phyloP scores from a whole-genome alignment of 2,329 filamentous ascomycete species.

The Ceratocystis lukuohia region DNA sequence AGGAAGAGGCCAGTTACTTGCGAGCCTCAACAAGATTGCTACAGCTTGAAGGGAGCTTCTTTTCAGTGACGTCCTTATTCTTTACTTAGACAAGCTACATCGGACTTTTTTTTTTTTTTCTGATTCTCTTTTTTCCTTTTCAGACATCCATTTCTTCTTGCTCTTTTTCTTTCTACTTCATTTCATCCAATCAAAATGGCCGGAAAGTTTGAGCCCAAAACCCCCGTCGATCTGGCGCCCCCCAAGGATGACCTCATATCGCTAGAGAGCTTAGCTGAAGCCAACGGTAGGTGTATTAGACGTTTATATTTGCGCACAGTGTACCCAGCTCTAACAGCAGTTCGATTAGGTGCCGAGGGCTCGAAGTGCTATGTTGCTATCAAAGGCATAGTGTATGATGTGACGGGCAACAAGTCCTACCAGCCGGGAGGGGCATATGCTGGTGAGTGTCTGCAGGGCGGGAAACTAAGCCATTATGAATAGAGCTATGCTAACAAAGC shows the following conservation, averaged over 20 bases:
- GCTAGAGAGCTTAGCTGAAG: constrained; percentile 63
- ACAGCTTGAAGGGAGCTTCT: background rate
- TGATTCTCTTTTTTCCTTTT: background rate
- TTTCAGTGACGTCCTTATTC: background rate
- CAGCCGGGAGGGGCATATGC: constrained; percentile 70
- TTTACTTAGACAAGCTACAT: background rate
- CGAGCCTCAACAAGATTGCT: background rate
- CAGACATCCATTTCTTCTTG: background rate
- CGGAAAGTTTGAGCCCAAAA: constrained; percentile 66
- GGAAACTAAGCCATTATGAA: background rate
- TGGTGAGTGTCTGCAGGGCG: constrained; percentile 40
- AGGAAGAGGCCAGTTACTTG: background rate
- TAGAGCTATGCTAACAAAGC: background rate
- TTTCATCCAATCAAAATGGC: constrained; percentile 27
- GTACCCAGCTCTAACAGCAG: background rate
- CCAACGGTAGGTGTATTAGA: constrained; percentile 55
- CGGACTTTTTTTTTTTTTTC: background rate
- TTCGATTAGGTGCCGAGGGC: constrained; percentile 45
- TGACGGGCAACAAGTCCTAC: constrained; percentile 80
- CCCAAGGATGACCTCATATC: constrained; percentile 82
- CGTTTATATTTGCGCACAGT: background rate
- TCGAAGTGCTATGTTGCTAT: constrained; percentile 56
- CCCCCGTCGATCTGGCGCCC: constrained; percentile 58
- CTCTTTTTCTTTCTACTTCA: too few relatives aligned
- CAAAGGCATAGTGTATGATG: constrained; percentile 86